phyloP scores from a whole-genome alignment of 345 rosid genomes.

The Aquilaria malaccensis region DNA sequence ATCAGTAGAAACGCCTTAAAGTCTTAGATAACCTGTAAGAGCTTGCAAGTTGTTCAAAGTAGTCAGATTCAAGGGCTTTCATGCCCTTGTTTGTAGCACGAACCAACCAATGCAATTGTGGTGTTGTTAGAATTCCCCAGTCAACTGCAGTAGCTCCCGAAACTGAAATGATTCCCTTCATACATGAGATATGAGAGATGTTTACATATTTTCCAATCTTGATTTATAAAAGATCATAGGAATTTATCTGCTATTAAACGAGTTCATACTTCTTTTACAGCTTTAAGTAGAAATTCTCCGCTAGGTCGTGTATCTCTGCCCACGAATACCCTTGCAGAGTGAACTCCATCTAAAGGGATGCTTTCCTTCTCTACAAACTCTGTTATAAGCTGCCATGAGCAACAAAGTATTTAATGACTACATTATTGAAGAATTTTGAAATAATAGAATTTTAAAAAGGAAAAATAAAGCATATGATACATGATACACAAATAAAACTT shows the following conservation, averaged over 20 bases:
- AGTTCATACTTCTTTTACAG: conserved; percentile 49
- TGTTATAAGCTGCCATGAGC: conserved; percentile 36
- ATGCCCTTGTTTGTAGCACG: conserved; percentile 70
- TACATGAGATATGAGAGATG: conserved; percentile 11
- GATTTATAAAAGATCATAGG: too few species aligned
- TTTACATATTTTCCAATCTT: not conserved
- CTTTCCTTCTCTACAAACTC: conserved; percentile 59
- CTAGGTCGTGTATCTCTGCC: conserved; percentile 98
- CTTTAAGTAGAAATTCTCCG: conserved; percentile 79
- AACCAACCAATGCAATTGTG: conserved; percentile 94
- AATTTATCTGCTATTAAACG: not conserved
- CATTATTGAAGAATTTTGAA: not conserved
- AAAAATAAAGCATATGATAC: too few species aligned
- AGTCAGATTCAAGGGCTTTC: conserved; percentile 60
- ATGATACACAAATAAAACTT: too few species aligned
- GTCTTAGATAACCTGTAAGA: conserved; percentile 50
- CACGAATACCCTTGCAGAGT: conserved; percentile 51
- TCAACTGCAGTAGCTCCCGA: conserved; percentile 52
- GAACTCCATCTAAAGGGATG: conserved; percentile 40
- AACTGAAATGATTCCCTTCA: conserved; percentile 62
- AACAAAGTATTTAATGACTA: not conserved
- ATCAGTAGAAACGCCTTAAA: not conserved
- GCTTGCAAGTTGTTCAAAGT: conserved; percentile 66
- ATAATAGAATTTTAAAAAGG: not conserved
- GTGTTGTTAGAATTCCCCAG: conserved; percentile 84